These are phyloP conservation scores for Paramecium sexaurelia DNA, from an alignment of 73 alveolate genomes.

Conservation along the genomic window DNA sequence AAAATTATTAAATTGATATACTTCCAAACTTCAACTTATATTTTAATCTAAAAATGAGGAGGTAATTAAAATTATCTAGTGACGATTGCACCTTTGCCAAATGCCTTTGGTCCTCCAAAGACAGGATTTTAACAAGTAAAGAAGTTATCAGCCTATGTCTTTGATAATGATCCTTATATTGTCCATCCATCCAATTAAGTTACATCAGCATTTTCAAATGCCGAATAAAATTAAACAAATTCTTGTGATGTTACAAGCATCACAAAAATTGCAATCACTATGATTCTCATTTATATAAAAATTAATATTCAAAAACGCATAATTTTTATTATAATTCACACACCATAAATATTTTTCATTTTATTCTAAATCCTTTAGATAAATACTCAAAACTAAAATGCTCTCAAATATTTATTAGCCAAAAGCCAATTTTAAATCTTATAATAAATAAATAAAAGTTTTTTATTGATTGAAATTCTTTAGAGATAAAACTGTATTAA, in stretches of 20 bases:
- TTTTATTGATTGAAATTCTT: neutral
- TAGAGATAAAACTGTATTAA: neutral
- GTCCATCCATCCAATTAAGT: neutral
- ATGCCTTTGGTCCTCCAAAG: neutral
- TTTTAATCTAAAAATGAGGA: neutral
- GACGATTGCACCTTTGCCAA: neutral
- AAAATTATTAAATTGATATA: neutral
- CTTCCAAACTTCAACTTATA: slow-evolving; percentile 23
- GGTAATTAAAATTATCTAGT: neutral
- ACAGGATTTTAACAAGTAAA: neutral
- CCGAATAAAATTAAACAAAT: neutral
- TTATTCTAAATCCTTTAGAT: slow-evolving; percentile 10
- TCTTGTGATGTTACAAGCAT: slow-evolving; percentile 19
- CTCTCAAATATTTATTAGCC: neutral
- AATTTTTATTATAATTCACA: neutral
- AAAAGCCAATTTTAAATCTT: neutral
- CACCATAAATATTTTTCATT: slow-evolving; percentile 5
- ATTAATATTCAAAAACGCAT: slow-evolving; percentile 37
- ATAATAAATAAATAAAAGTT: neutral
- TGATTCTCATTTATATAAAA: slow-evolving; percentile 7
- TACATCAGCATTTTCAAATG: neutral
- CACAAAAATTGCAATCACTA: neutral
- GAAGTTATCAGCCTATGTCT: neutral
- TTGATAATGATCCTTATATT: neutral
- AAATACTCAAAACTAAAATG: neutral